Evolutionary conservation across 2,329 filamentous ascomycete genomes (phyloP).

Genomic region (Colletotrichum spinosum): DNA sequence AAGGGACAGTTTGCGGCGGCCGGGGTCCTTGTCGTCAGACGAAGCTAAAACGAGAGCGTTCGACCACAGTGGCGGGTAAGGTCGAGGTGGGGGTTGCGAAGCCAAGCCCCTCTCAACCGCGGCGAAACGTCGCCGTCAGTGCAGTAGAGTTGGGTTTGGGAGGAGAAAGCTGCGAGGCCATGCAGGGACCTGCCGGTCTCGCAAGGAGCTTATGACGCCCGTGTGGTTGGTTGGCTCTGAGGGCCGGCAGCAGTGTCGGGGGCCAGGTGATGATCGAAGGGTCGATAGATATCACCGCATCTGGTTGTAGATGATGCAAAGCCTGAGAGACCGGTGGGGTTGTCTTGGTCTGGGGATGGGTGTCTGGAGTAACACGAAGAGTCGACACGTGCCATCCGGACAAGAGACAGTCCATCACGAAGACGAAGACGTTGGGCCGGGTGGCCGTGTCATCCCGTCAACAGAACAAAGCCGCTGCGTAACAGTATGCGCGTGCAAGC

Average conservation of each 20-base stretch:
- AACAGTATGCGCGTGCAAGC: neutral
- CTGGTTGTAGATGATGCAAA: neutral
- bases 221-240: neutral
- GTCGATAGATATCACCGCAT: constrained; percentile 2
- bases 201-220: neutral
- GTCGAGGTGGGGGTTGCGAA: neutral
- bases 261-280: neutral
- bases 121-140: constrained; percentile 31
- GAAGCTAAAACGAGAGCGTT: constrained; percentile 27
- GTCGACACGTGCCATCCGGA: constrained; percentile 28
- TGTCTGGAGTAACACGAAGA: constrained; percentile 4
- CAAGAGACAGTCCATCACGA: neutral
- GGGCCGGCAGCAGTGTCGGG: neutral
- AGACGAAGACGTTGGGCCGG: constrained; percentile 3
- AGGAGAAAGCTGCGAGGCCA: neutral
- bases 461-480: neutral
- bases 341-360: neutral
- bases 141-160: constrained; percentile 6
- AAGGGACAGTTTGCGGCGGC: too few species aligned
- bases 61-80: constrained; percentile 1
- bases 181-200: constrained; percentile 20
- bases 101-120: neutral
- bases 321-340: constrained; percentile 1
- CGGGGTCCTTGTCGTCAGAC: constrained; percentile 2
- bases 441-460: constrained; percentile 5